Conservation (phyloP, 306 rosid genomes). For the Vigna nakashimae region DNA sequence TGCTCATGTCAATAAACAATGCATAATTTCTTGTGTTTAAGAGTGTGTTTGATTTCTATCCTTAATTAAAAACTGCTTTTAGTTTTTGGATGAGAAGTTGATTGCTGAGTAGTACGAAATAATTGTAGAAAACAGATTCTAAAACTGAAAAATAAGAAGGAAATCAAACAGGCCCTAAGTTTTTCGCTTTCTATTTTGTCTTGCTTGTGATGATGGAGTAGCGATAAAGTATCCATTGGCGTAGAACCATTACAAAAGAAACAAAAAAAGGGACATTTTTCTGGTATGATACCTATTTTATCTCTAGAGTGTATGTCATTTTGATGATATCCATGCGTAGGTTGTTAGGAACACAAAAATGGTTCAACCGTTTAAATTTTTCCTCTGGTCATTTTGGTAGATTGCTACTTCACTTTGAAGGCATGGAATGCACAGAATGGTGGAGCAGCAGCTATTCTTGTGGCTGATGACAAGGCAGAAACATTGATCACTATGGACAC, state of each 20-base stretch:
- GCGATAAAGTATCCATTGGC: neutral
- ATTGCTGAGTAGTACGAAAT: neutral
- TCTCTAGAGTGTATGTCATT: slow-evolving; percentile 1
- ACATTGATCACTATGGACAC: slow-evolving; percentile 93
- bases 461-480: slow-evolving; percentile 80
- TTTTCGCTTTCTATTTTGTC: neutral
- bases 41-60: neutral
- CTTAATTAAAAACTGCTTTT: neutral
- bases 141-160: neutral
- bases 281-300: neutral
- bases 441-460: slow-evolving; percentile 96
- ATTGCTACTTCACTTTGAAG: slow-evolving; percentile 95
- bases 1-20: slow-evolving; percentile 5
- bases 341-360: slow-evolving; percentile 24
- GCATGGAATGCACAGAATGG: slow-evolving; percentile 97
- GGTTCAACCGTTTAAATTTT: slow-evolving; percentile 6
- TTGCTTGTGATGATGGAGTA: neutral
- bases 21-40: slow-evolving; percentile 4
- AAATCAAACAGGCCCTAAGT: neutral
- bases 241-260: neutral
- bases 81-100: neutral
- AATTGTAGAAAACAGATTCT: neutral
- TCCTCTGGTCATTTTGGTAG: slow-evolving; percentile 54
- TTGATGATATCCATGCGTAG: slow-evolving; percentile 3
- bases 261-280: neutral